Evolutionary conservation across 805 yeast genomes (phyloP).

Genomic region (Deakozyma indianensis): DNA sequence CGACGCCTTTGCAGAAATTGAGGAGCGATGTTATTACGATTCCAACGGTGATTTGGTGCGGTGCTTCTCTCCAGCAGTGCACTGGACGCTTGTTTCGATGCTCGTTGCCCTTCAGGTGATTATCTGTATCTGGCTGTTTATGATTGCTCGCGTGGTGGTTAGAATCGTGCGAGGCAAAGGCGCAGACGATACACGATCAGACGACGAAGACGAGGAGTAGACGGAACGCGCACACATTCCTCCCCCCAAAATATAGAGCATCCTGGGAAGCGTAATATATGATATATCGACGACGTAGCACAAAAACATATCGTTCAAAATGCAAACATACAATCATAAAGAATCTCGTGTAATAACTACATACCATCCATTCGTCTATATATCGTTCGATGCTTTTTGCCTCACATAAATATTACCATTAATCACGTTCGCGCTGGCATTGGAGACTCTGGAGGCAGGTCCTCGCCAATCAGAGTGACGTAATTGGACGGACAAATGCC

Average conservation of each 20-base stretch:
- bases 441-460: not conserved
- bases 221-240: no score
- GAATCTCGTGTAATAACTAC: not conserved
- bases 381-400: not conserved
- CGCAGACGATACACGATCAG: constrained; percentile 83
- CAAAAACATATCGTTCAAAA: no score
- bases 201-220: constrained; percentile 34
- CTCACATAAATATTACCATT: not conserved
- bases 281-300: no score
- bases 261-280: no score
- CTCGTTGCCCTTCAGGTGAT: constrained; percentile 54
- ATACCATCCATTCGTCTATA: not conserved
- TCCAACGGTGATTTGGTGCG: constrained; percentile 15
- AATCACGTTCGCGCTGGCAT: not conserved
- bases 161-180: constrained; percentile 56
- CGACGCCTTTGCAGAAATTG: constrained; percentile 26
- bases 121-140: constrained; percentile 57
- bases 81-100: constrained; percentile 34
- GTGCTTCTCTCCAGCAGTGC: constrained; percentile 21
- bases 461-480: constrained; percentile 38
- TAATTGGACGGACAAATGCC: constrained; percentile 96
- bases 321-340: not conserved
- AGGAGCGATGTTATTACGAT: constrained; percentile 12
- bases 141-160: constrained; percentile 55
- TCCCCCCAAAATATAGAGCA: no score